Base-by-base conservation (phyloP, 129 eudicot genomes). In the Sambucus nigra region DNA sequence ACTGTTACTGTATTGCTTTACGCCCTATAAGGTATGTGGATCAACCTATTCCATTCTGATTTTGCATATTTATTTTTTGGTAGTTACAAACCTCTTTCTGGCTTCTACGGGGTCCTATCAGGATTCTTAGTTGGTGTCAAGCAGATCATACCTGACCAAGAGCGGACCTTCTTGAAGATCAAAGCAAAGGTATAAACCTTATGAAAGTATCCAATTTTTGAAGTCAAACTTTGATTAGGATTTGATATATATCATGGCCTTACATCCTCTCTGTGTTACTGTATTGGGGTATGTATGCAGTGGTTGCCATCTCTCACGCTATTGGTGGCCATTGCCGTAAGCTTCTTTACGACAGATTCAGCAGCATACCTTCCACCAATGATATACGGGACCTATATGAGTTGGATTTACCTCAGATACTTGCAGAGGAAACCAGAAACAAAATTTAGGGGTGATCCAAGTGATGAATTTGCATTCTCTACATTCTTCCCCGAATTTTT, bases 391-490 rank as follows among this genome's bases (percentile, higher is more conserved):
- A 79, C 95, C 64, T 89, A 89, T 68, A 76, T 75, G 25, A 86
- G 98, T 52, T 89, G 98, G 98, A 76, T 89, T 57, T 89, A 89
- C 79, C 94, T 89, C 55, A 71, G 98, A 79, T 89, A 81, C 66
- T 76, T 80, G 66, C 98, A 89, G 69, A 85, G 60, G 55, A 79
- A 77, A 59, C 76, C 77, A 52, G 95, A 89, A 71, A 81, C 94
- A 12, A 86, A 81, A 45, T 68, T 81, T 47, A 81, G 73, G 77
- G 98, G 98, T 23, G 98, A 89, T 51, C 98, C 95, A 28, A 89
- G 85, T 60, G 95, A 84, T 76, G 98, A 91, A 70, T 91, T 91
- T 77, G 69, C 95, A 10, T 85, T 91, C 66, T 81, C 95, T 47
- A 71, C 94, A 7, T 91, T 91, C 67, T 85, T 85, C 78, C 98